These are phyloP conservation scores for Juglanconis oblonga DNA, from an alignment of 2,329 filamentous ascomycete genomes.

Conservation along the genomic window DNA sequence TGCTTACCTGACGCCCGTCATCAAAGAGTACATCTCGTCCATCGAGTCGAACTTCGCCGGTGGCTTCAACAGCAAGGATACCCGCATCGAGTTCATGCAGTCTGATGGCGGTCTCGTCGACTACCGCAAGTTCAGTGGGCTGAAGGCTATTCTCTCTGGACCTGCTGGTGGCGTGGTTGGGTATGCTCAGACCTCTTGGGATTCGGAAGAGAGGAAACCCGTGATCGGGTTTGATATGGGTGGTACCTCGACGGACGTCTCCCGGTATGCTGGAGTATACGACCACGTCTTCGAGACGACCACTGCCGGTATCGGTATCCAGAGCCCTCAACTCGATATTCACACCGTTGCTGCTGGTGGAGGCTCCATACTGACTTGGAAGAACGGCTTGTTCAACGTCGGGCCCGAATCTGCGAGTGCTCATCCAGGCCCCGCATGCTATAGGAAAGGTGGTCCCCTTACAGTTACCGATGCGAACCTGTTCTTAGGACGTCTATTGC, in stretches of 20 bases:
- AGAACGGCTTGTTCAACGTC: slow-evolving; percentile 66
- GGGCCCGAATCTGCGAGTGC: slow-evolving; percentile 65
- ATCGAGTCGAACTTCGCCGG: slow-evolving; percentile 35
- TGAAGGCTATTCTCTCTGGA: slow-evolving; percentile 68
- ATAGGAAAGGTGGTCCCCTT: slow-evolving; percentile 62
- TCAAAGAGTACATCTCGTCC: slow-evolving; percentile 36
- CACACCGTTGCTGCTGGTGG: slow-evolving; percentile 78
- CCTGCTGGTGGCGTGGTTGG: slow-evolving; percentile 78
- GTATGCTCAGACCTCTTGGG: slow-evolving; percentile 71
- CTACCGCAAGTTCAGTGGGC: slow-evolving; percentile 62
- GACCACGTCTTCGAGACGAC: slow-evolving; percentile 66
- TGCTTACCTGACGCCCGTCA: slow-evolving; percentile 41
- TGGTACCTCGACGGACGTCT: slow-evolving; percentile 75
- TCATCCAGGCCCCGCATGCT: slow-evolving; percentile 66
- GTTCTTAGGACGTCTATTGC: slow-evolving; percentile 51
- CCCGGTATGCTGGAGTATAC: slow-evolving; percentile 54
- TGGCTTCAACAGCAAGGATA: slow-evolving; percentile 27
- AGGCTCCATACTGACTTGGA: slow-evolving; percentile 66
- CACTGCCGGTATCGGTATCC: slow-evolving; percentile 74
- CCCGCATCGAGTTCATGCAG: slow-evolving; percentile 72
- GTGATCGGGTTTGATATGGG: slow-evolving; percentile 77
- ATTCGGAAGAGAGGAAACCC: slow-evolving; percentile 62
- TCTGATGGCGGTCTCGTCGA: slow-evolving; percentile 52
- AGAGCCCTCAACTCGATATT: slow-evolving; percentile 77
- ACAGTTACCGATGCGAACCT: slow-evolving; percentile 68